Evolutionary conservation across 352 stramenopile species (phyloP).

Genomic region (Globisporangium ultimum): DNA sequence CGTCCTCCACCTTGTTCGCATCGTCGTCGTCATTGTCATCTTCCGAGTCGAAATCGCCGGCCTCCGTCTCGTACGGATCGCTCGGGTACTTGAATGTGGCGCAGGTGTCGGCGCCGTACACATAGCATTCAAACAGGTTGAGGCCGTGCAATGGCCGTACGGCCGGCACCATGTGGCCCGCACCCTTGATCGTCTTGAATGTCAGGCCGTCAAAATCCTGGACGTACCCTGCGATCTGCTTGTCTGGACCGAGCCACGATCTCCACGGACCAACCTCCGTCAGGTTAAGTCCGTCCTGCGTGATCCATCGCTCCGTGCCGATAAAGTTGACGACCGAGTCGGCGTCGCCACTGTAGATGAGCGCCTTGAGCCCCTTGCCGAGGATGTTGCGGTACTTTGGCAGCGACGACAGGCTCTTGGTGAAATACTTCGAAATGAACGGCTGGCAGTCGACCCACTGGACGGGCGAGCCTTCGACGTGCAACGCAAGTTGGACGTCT

Average conservation of each 20-base stretch:
- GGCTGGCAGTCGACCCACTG: constrained; percentile 57
- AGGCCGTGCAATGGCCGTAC: constrained; percentile 63
- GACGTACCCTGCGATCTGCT: constrained; percentile 76
- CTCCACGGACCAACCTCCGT: constrained; percentile 38
- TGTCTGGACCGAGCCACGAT: constrained; percentile 52
- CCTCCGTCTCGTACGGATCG: constrained; percentile 47
- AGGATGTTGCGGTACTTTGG: constrained; percentile 65
- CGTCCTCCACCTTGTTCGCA: neutral
- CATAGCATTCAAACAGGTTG: constrained; percentile 72
- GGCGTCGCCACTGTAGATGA: constrained; percentile 71
- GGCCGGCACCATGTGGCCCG: constrained; percentile 84
- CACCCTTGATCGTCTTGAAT: constrained; percentile 90
- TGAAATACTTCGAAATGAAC: constrained; percentile 28
- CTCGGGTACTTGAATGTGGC: constrained; percentile 44
- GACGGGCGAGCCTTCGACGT: constrained; percentile 42
- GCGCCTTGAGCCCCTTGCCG: constrained; percentile 33
- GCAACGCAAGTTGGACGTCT: constrained; percentile 50
- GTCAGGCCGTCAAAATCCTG: constrained; percentile 75
- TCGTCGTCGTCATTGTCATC: constrained; percentile 9
- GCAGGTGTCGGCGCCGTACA: constrained; percentile 52
- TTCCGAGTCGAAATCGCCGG: constrained; percentile 19
- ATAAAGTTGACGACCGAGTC: constrained; percentile 82
- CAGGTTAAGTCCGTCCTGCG: constrained; percentile 43
- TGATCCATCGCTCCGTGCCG: constrained; percentile 82
- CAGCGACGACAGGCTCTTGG: constrained; percentile 21